Evolutionary conservation across 805 yeast genomes (phyloP), one percentile per base, ranked within the genome.

Genomic region (Lachancea nothofagi): DNA sequence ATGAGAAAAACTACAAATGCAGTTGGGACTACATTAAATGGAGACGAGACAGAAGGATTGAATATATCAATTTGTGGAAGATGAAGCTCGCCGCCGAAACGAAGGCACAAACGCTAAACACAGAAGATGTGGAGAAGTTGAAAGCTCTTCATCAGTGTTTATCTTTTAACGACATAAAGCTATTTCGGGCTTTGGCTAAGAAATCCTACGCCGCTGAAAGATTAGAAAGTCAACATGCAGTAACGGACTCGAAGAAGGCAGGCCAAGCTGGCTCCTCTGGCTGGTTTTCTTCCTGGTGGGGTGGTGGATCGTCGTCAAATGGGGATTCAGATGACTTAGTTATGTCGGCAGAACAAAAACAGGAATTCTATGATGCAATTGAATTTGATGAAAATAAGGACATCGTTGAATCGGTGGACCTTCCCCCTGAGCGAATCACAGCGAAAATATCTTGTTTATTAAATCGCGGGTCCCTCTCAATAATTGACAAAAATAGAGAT

Each of bases 321-420:
- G 43, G 49, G 1, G 62, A 64, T 5, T 66, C 69, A 3, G 57
- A 65, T 7, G 65, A 69, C 2, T 57, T 79, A 20, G 66, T 69
- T 5, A 74, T 93, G 58, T 77, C 93, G 0, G 95, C 86, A 10
- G 95, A 88, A 49, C 96, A 93, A 54, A 72, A 85, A 46, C 73
- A 86, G 54, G 98, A 94, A 43, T 68, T 93, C 15, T 89, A 87
- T 54, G 95, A 86, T 44, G 95, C 97, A 0, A 89, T 93, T 47
- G 99, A 89, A 46, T 89, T 80, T 50, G 85, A 89, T 50, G 96
- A 89, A 45, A 62, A 69, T 15, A 68, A 73, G 35, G 67, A 66
- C 18, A 36, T 38, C 5, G 14, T 45, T 5, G 30, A 77, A 21
- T 65, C 80, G 1, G 63, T 78, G 5, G 80, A 83, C 43, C 53